phyloP scores from a whole-genome alignment of 192 early-diverging fungal genomes.

The Pecoramyces ruminantium region DNA sequence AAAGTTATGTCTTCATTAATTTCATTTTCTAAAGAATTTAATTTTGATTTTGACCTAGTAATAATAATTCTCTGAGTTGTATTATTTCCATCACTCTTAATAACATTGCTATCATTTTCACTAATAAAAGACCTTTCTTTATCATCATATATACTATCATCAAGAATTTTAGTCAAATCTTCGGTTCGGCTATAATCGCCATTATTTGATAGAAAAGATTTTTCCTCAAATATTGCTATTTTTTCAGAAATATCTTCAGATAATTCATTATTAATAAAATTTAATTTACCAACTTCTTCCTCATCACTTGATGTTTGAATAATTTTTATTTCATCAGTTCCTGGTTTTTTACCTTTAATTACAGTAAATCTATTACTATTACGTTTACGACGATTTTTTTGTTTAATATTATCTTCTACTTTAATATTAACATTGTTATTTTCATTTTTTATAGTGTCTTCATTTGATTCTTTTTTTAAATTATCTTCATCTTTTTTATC shows the following conservation, averaged over 20 bases:
- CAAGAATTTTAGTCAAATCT: background rate
- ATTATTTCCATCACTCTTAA: background rate
- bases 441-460: background rate
- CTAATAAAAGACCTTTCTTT: background rate
- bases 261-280: background rate
- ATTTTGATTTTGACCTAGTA: background rate
- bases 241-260: background rate
- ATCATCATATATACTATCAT: background rate
- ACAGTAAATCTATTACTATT: background rate
- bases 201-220: background rate
- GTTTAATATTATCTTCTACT: background rate
- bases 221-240: background rate
- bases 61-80: background rate
- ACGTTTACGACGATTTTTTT: background rate
- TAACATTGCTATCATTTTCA: background rate
- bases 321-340: background rate
- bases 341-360: background rate
- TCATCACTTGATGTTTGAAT: background rate
- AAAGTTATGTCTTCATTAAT: background rate
- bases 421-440: background rate
- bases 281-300: background rate
- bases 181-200: background rate
- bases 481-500: background rate
- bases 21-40: background rate
- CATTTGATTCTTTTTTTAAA: background rate